Base-by-base conservation (phyloP, 345 rosid genomes). In the Syzygium aqueum region DNA sequence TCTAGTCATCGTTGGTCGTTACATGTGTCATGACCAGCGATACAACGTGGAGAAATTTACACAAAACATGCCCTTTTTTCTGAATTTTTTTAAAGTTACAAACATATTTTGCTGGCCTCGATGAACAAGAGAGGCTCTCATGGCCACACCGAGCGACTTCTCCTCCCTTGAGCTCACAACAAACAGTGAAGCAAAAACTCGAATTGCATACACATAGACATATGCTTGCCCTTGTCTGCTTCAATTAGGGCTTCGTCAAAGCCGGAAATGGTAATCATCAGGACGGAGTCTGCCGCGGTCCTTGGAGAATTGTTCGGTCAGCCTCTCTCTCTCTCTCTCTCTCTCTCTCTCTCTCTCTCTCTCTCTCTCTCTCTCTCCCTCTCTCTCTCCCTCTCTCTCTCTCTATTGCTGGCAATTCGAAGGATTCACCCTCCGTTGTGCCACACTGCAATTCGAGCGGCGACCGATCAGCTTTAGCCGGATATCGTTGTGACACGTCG, bases 401-500 rank as follows among this genome's bases (percentile, higher is more conserved):
- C n/a, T n/a, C n/a, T n/a, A n/a, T n/a, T n/a, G n/a, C n/a, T n/a
- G n/a, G 85, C 93, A 1, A 85, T 86, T 77, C 89, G 87, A 53
- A 52, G 84, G 12, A 40, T 87, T 56, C 73, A 51, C 14, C 28
- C 77, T 15, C 77, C 91, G 21, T 84, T 90, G 1, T 16, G 54
- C 82, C 77, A 83, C 85, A 50, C n/a, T 84, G 25, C 53, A 21
- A 14, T 54, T 84, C 57, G 61, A 85, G 2, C 85, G 43, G 16
- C 90, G 89, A 28, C 67, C 50, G 52, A 67, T 95, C 90, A 90
- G 89, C 89, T 92, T 91, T 87, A 87, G 90, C 57, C 87, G 87
- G 37, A 88, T 93, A 87, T 40, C 91, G 90, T 16, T 97, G 97
- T 87, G 94, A 97, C 40, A 92, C 94, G 1, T 87, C 96, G 19